These are phyloP conservation scores for Alectoria sarmentosa DNA, from an alignment of 495 filamentous ascomycete species.

Conservation along the genomic window DNA sequence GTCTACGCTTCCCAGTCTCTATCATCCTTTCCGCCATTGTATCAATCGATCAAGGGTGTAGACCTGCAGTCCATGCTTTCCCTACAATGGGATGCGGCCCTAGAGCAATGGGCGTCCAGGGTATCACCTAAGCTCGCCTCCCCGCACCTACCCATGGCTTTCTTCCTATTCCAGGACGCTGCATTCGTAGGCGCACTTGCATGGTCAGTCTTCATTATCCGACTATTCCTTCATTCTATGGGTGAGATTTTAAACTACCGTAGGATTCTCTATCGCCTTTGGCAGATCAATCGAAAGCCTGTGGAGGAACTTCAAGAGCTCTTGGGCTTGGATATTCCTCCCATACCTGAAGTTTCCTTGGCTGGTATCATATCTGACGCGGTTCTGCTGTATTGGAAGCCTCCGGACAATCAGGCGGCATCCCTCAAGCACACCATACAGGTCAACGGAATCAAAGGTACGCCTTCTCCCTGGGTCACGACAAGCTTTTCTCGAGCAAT, in stretches of 20 bases:
- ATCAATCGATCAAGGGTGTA: not conserved
- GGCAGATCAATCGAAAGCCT: constrained; percentile 57
- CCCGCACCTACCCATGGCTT: constrained; percentile 5
- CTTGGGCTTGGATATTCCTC: constrained; percentile 86
- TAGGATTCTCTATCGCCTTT: constrained; percentile 76
- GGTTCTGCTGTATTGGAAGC: constrained; percentile 86
- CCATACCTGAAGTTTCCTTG: constrained; percentile 83
- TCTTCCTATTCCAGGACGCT: constrained; percentile 45
- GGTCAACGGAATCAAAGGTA: constrained; percentile 87
- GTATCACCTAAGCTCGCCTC: constrained; percentile 11
- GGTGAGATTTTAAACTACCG: not conserved
- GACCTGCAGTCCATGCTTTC: constrained; percentile 4
- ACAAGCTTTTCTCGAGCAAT: not conserved
- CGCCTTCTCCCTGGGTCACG: constrained; percentile 21
- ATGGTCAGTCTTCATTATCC: constrained; percentile 35
- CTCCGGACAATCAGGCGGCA: constrained; percentile 66
- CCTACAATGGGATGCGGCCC: constrained; percentile 7
- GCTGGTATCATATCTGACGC: constrained; percentile 81
- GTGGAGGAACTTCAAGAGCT: constrained; percentile 85
- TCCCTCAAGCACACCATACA: constrained; percentile 85
- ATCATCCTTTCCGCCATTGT: not conserved
- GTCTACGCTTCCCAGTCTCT: not conserved
- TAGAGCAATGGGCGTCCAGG: constrained; percentile 1
- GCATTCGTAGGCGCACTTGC: constrained; percentile 45
- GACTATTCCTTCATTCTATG: not conserved